A percentile compares a stretch with the other conserved stretches of the same genome.
These are phyloP conservation scores for Coleophoma cylindrospora DNA, from an alignment of 2,329 filamentous ascomycete genomes.

Conservation along the genomic window DNA sequence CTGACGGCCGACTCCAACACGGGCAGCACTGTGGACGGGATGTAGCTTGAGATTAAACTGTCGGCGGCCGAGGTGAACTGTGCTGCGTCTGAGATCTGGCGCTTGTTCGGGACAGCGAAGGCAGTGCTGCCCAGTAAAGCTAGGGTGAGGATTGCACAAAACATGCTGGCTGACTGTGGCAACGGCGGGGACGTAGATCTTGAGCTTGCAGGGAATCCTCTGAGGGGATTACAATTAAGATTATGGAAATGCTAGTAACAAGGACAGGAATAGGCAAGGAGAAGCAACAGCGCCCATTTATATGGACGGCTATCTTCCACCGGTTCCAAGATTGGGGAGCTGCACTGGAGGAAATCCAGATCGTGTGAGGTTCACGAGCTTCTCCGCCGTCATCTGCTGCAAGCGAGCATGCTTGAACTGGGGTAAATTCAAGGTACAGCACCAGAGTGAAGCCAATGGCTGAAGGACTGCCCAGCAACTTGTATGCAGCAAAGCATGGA, in stretches of 20 bases:
- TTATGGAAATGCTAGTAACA: neutral
- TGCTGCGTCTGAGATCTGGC: constrained; percentile 5
- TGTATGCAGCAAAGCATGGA: neutral
- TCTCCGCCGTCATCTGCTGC: neutral
- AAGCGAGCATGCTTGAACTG: neutral
- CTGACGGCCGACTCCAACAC: constrained; percentile 19
- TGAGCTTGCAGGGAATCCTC: no score
- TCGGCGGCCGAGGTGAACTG: constrained; percentile 21
- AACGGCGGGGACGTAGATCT: neutral
- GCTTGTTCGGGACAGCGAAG: constrained; percentile 6
- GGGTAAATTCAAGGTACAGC: constrained; percentile 10
- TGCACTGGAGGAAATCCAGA: neutral
- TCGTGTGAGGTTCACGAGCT: neutral
- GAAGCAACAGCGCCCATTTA: neutral
- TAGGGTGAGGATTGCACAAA: constrained; percentile 5
- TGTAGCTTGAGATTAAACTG: constrained; percentile 24
- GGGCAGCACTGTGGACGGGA: constrained; percentile 20
- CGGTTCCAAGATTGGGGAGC: neutral
- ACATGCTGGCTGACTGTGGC: neutral
- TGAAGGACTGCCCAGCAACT: neutral
- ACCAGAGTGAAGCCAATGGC: neutral
- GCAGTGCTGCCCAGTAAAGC: constrained; percentile 6
- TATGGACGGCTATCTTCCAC: neutral
- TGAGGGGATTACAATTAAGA: neutral
- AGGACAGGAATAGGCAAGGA: neutral